Evolutionary conservation across 2,329 filamentous ascomycete species (phyloP), one percentile per base, ranked within the genome.

Genomic region (Penicillium occitanis): DNA sequence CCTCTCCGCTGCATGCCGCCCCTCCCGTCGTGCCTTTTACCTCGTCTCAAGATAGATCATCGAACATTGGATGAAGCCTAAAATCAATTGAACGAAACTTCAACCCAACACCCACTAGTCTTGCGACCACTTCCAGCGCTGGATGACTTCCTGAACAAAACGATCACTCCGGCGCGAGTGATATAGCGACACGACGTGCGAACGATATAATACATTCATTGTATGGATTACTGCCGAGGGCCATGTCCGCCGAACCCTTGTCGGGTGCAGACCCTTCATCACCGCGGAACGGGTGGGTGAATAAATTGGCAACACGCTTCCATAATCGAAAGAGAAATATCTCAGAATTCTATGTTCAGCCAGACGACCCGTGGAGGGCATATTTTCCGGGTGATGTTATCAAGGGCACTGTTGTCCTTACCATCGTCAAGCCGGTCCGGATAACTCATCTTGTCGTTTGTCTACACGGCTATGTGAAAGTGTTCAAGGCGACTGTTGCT

Each of bases 371-470:
- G 28, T 87, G 87, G 77, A 84, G 83, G 69, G 84, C 86, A 68
- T 89, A 89, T 74, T 81, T 83, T 22, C 86, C 87, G 1, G 87
- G 87, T 17, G 87, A 89, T 73, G 73, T 81, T n/a, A 84, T 89
- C 63, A 86, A 83, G 67, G 87, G 87, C 28, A 84, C 83, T 19
- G 85, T 89, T 28, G 78, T 86, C 61, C 77, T 90, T 69, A 87
- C 85, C 66, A 83, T 89, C 51, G 76, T 84, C 57, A 87, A 87
- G 70, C 85, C 87, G 33, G 78, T 87, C 68, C 81, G 87, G 63
- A 85, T 89, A 68, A 89, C 87, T 8, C 87, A 90, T 77, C 78
- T 90, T 30, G 85, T 87, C 13, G 80, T 89, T 37, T 86, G 84
- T 71, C 77, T 90, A 68, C 86, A 89, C 78, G 87, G 87, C 25